A percentile compares a stretch with the other conserved stretches of the same genome.
Conservation (phyloP, 352 stramenopile species). For the Pythium phragmitis region DNA sequence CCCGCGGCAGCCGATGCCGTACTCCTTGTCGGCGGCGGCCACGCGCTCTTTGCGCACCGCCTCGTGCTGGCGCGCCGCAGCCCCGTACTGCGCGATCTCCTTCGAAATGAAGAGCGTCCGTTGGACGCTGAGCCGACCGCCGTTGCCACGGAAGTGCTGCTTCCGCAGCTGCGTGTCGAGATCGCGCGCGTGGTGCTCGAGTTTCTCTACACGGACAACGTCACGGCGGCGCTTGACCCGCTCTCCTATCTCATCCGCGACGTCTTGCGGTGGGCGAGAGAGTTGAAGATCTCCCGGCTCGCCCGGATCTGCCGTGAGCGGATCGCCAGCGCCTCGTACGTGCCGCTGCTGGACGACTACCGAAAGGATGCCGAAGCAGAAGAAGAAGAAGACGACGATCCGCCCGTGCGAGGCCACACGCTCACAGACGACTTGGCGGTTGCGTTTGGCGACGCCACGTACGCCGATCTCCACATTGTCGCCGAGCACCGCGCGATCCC, state of each 20-base stretch:
- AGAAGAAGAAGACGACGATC: constrained; percentile 1
- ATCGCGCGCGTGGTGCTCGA: constrained; percentile 56
- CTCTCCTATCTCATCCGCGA: constrained; percentile 58
- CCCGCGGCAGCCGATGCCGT: constrained; percentile 33
- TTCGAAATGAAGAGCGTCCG: constrained; percentile 46
- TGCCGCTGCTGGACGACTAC: constrained; percentile 11
- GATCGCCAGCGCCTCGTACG: constrained; percentile 23
- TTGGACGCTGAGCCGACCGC: neutral
- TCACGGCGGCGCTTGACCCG: constrained; percentile 45
- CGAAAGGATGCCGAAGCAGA: constrained; percentile 14
- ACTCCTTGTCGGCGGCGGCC: constrained; percentile 44
- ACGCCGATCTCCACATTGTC: constrained; percentile 52
- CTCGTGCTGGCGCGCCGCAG: constrained; percentile 61
- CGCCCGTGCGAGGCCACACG: constrained; percentile 4
- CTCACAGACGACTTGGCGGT: constrained; percentile 50
- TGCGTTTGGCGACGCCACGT: constrained; percentile 44
- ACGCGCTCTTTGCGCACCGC: constrained; percentile 45
- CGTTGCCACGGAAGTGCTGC: constrained; percentile 40
- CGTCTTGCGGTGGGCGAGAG: constrained; percentile 45
- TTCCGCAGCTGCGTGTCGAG: constrained; percentile 50
- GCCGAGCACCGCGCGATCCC: constrained; percentile 42
- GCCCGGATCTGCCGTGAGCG: constrained; percentile 39
- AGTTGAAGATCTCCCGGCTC: constrained; percentile 45
- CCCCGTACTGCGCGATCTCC: constrained; percentile 46
- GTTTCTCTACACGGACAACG: constrained; percentile 73